These are phyloP conservation scores for Didymella sp. DNA, from an alignment of 2,329 filamentous ascomycete genomes.

Conservation along the genomic window DNA sequence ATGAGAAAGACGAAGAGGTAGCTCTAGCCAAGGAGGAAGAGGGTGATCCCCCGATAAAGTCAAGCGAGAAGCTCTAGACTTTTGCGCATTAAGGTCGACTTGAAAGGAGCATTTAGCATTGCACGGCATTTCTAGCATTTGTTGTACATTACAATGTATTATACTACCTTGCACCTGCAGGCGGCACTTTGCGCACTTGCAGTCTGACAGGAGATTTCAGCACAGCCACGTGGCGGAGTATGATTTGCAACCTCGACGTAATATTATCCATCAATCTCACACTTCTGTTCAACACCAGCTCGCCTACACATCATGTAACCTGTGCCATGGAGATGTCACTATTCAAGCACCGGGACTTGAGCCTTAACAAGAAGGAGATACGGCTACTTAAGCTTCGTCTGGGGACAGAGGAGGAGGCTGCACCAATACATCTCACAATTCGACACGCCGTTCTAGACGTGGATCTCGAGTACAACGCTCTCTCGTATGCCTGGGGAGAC, in stretches of 20 bases:
- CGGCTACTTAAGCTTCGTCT: too few relatives aligned
- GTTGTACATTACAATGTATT: constrained; percentile 13
- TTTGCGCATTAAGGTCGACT: neutral
- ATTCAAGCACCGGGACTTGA: neutral
- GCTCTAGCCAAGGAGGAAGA: neutral
- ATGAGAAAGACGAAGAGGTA: neutral
- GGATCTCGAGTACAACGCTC: neutral
- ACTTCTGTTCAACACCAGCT: neutral
- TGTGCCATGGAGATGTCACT: neutral
- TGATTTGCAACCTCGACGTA: neutral
- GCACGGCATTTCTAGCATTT: constrained; percentile 1
- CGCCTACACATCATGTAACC: too few relatives aligned
- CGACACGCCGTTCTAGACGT: neutral
- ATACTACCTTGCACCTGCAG: neutral
- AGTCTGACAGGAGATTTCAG: neutral
- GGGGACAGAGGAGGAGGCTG: neutral
- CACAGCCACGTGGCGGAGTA: neutral
- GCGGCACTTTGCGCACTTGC: neutral
- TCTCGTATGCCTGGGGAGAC: neutral
- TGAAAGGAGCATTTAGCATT: neutral
- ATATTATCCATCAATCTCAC: neutral
- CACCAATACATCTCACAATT: neutral
- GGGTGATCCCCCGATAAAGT: neutral
- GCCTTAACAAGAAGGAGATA: neutral
- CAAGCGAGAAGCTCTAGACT: constrained; percentile 1